Conservation (phyloP, 148 eudicot genomes). For the Cornus controversa region DNA sequence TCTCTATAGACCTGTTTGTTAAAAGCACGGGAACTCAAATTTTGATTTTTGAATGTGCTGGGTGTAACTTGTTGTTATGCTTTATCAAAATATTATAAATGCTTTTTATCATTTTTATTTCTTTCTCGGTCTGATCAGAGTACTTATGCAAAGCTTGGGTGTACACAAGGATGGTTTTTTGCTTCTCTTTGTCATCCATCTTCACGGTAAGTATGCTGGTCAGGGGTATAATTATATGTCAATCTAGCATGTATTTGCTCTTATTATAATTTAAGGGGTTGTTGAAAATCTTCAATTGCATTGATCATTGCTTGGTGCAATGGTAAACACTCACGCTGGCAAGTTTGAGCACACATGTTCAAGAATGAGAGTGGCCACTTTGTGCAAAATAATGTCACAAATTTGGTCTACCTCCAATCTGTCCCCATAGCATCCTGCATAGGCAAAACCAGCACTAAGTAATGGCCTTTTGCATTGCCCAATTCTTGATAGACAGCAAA, state of each 20-base stretch:
- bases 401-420: no score
- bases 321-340: no score
- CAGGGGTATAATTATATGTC: neutral
- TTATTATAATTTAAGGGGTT: neutral
- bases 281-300: neutral
- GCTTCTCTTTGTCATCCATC: conserved; percentile 47
- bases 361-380: no score
- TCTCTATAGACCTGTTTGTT: neutral
- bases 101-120: conserved; percentile 1
- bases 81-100: neutral
- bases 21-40: neutral
- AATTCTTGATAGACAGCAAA: neutral
- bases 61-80: neutral
- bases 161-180: conserved; percentile 53
- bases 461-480: no score
- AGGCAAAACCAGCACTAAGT: no score
- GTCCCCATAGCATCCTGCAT: no score
- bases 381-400: no score
- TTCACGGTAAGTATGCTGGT: conserved; percentile 33
- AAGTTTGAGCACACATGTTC: no score
- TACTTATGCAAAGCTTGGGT: conserved; percentile 46
- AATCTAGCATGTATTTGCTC: conserved; percentile 9
- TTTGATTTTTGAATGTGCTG: neutral
- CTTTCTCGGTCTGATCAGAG: conserved; percentile 23
- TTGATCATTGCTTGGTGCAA: no score